A percentile compares a stretch with the other conserved stretches of the same genome.
Conservation (phyloP, 768 basidiomycete genomes). For the Trametes cingulata region DNA sequence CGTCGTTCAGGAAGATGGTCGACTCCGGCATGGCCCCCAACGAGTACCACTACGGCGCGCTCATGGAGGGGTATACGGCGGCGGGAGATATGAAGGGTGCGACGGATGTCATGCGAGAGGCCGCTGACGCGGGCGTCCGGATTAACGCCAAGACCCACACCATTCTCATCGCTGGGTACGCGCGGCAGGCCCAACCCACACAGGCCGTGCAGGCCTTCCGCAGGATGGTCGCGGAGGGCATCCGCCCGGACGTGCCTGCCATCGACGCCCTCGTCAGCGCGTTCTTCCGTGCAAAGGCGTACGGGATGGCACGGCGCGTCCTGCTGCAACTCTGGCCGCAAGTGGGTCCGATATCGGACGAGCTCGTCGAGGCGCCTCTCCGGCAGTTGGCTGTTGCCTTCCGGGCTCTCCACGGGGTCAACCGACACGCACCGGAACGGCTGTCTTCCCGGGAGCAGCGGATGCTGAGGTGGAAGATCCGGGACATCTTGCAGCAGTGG, state of each 20-base stretch:
- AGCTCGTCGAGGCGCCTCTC: constrained; percentile 46
- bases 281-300: constrained; percentile 58
- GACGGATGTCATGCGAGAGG: constrained; percentile 53
- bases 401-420: constrained; percentile 25
- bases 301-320: constrained; percentile 50
- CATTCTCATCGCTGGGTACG: constrained; percentile 72
- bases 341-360: constrained; percentile 59
- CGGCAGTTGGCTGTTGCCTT: constrained; percentile 49
- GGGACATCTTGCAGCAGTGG: constrained; percentile 48
- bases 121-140: constrained; percentile 48
- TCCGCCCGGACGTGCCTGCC: constrained; percentile 68
- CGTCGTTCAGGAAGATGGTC: constrained; percentile 58
- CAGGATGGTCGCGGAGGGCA: constrained; percentile 59
- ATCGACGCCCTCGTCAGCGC: constrained; percentile 73
- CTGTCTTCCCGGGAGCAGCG: constrained; percentile 37
- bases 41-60: constrained; percentile 67
- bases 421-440: constrained; percentile 15
- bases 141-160: constrained; percentile 75
- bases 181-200: constrained; percentile 55
- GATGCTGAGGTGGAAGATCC: constrained; percentile 42
- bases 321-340: constrained; percentile 66
- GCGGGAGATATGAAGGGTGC: constrained; percentile 63
- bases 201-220: constrained; percentile 57
- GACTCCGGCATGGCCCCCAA: constrained; percentile 71
- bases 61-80: constrained; percentile 73